Evolutionary conservation across 768 basidiomycete species (phyloP), one percentile per base, ranked within the genome.

Genomic region (Cystobasidium onofrii): DNA sequence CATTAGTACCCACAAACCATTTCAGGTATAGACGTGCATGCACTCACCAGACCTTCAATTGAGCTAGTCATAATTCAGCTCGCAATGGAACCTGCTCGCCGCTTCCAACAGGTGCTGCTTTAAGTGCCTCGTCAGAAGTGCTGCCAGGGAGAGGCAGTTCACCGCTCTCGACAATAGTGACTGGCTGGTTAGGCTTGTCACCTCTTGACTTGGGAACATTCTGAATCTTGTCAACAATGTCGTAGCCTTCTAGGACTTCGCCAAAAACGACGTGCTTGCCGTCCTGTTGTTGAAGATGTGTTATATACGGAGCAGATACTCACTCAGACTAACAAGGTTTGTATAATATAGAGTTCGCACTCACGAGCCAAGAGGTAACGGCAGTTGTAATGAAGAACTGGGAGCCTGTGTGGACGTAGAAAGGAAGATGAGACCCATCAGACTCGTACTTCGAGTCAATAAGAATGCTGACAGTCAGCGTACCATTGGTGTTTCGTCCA

Each of bases 211-310:
- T 97, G 34, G 86, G 79, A 60, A 72, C 60, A 23, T 65, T 67
- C 76, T 78, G 90, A 71, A 98, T 92, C 12, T 82, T 81, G 73
- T 83, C 80, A 43, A 98, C 85, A 72, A 98, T 83, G 75, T 94
- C 89, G 90, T 95, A 90, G 61, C 95, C 95, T 73, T 96, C 91
- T 39, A 96, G 74, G 64, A 97, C 90, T 77, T 87, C 87, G 65
- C 95, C 95, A 76, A 97, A 96, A 44, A 97, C 94, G 6, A 81
- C 86, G 64, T 80, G 76, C n/a, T 74, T 74, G 34, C 20, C 52
- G 55, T 66, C 75, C 71, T 36, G 64, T 65, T 15, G 25, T 15
- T 1, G n/a, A n/a, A n/a, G n/a, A n/a, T n/a, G n/a, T n/a, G n/a
- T n/a, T n/a, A n/a, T n/a, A n/a, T n/a, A n/a, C n/a, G n/a, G n/a